A percentile compares a stretch with the other conserved stretches of the same genome.
Evolutionary conservation across 495 filamentous ascomycete species (phyloP).

Genomic region (Penicilliopsis zonata): DNA sequence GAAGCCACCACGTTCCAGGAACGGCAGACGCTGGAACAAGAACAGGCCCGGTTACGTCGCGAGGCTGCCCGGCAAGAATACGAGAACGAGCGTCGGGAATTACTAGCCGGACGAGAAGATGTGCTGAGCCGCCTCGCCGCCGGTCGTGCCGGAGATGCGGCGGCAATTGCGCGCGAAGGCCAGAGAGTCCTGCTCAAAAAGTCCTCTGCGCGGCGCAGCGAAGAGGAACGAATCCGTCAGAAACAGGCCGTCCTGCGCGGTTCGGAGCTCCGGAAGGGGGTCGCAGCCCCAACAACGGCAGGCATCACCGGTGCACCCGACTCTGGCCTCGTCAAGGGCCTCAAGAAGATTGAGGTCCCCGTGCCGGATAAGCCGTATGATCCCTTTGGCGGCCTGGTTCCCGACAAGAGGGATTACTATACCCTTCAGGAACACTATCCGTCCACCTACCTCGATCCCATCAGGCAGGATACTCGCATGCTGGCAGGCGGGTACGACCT

Average conservation of each 20-base stretch:
- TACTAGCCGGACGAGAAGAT: slow-evolving; percentile 48
- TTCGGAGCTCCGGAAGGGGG: slow-evolving; percentile 19
- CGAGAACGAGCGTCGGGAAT: slow-evolving; percentile 51
- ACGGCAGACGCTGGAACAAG: slow-evolving; percentile 58
- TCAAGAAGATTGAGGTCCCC: slow-evolving; percentile 51
- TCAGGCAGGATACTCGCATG: slow-evolving; percentile 45
- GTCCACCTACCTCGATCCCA: slow-evolving; percentile 48
- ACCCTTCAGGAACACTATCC: slow-evolving; percentile 54
- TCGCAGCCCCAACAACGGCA: slow-evolving; percentile 12
- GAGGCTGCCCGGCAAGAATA: slow-evolving; percentile 44
- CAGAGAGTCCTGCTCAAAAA: slow-evolving; percentile 62
- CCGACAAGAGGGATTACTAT: slow-evolving; percentile 57
- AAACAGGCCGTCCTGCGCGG: slow-evolving; percentile 31
- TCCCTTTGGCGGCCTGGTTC: slow-evolving; percentile 64
- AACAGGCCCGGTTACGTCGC: slow-evolving; percentile 43
- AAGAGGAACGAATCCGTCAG: slow-evolving; percentile 35
- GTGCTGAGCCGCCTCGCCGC: slow-evolving; percentile 39
- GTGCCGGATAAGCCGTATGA: slow-evolving; percentile 72
- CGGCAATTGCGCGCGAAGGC: slow-evolving; percentile 38
- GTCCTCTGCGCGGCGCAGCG: slow-evolving; percentile 38
- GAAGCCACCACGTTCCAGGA: slow-evolving; percentile 44
- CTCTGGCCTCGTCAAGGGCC: slow-evolving; percentile 53
- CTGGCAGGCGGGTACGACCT: slow-evolving; percentile 77
- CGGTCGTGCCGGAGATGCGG: slow-evolving; percentile 35
- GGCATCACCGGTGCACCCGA: slow-evolving; percentile 16